Evolutionary conservation across 2,329 filamentous ascomycete species (phyloP), one percentile per base, ranked within the genome.

Genomic region (Plenodomus biglobosus): DNA sequence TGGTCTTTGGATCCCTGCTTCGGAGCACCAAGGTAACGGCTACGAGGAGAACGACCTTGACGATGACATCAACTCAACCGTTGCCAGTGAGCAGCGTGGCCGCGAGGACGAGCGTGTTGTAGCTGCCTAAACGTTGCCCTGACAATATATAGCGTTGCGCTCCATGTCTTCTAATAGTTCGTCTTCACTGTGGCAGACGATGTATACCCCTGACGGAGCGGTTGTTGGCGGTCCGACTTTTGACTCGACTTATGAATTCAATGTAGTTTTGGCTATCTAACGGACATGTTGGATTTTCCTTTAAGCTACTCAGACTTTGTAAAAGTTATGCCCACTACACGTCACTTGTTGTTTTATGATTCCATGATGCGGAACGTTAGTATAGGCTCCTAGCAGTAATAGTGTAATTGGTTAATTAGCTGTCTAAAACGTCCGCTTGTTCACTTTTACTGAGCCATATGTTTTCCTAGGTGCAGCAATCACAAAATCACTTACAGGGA

Each of bases 1-100:
- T 11, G 84, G 85, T 53, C 76, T 85, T 22, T 96, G 92, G 92
- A 84, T 92, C 30, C 86, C 87, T 6, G 88, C 88, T 13, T 82
- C 83, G 51, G 78, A 85, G 70, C 86, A 88, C 65, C 78, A 82
- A 62, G 78, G 78, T 20, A 78, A 84, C 46, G 80, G 82, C 48
- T 81, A 84, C 22, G 83, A 85, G 13, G 85, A 88, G 16, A 83
- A 85, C 8, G 84, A 85, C 11, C 46, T 59, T 30, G 83, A 85
- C 17, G 80, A 82, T 13, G 83, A 85, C 13, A 79, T 62, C 13
- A 64, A 59, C 15, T 73, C 70, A 36, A 73, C 69, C 34, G 64
- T 73, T 42, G 65, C 64, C 41, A 73, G 69, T 52, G 73, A 75
- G 56, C 65, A 68, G 42, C 71, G 77, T 40, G 77, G 76, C 19